Percentiles rank a stretch among this genome's conserved stretches.
phyloP scores from a whole-genome alignment of 768 basidiomycete species.

The Leccinum arenicola region DNA sequence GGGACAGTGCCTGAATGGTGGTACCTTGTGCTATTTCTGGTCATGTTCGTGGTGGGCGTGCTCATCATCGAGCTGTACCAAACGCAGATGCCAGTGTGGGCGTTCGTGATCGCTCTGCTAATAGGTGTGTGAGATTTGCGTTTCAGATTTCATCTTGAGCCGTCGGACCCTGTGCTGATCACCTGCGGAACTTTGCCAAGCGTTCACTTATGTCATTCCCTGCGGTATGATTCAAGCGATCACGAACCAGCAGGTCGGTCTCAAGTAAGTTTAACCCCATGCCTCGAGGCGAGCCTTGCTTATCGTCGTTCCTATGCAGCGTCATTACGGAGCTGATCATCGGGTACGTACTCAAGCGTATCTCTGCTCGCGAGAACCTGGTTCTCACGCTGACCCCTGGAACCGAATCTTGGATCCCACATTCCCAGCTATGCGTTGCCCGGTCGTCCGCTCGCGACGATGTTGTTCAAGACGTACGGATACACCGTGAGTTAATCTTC shows the following conservation, averaged over 20 bases:
- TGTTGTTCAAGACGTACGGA: constrained; percentile 86
- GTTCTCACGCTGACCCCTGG: neutral
- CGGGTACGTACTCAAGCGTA: constrained; percentile 34
- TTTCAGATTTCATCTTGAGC: neutral
- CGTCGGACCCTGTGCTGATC: neutral
- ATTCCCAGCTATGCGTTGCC: constrained; percentile 57
- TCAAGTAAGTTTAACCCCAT: constrained; percentile 37
- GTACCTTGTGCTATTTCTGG: constrained; percentile 67
- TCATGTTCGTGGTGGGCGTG: constrained; percentile 70
- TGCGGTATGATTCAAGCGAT: constrained; percentile 65
- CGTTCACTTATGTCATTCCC: constrained; percentile 47
- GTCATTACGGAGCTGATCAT: constrained; percentile 82
- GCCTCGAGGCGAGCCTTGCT: neutral
- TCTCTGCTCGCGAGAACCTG: constrained; percentile 3
- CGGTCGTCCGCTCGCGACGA: constrained; percentile 75
- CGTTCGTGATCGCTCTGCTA: constrained; percentile 66
- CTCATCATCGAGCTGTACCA: constrained; percentile 73
- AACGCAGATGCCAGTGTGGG: constrained; percentile 64
- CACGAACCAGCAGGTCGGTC: constrained; percentile 75
- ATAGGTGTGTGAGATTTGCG: constrained; percentile 30
- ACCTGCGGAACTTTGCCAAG: constrained; percentile 12
- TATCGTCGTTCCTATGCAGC: constrained; percentile 18
- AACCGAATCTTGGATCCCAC: neutral
- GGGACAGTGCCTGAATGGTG: constrained; percentile 78
- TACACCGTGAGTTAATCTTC: constrained; percentile 46